Evolutionary conservation across 768 basidiomycete species (phyloP).

Genomic region (Leccinum variicolor): DNA sequence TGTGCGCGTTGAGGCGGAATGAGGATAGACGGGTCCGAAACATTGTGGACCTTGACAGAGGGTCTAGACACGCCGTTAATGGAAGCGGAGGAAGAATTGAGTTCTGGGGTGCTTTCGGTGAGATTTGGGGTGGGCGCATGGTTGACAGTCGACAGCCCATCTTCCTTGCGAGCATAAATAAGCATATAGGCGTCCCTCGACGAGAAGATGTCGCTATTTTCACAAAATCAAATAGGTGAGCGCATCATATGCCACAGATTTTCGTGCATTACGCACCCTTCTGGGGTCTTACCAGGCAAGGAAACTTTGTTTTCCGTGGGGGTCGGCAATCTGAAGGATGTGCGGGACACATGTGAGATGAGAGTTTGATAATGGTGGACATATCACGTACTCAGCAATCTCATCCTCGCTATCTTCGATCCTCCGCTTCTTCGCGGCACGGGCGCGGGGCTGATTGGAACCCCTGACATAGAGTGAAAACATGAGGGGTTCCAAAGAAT

Average conservation of each 20-base stretch:
- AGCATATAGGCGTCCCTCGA: constrained; percentile 96
- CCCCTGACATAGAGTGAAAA: constrained; percentile 15
- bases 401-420: constrained; percentile 63
- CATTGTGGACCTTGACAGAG: constrained; percentile 4
- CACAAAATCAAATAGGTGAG: constrained; percentile 20
- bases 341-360: constrained; percentile 10
- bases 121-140: constrained; percentile 17
- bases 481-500: not conserved
- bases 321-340: constrained; percentile 19
- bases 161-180: constrained; percentile 64
- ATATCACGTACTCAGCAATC: constrained; percentile 27
- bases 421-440: constrained; percentile 45
- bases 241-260: constrained; percentile 45
- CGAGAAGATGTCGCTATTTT: constrained; percentile 45
- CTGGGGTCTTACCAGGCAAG: constrained; percentile 34
- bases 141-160: constrained; percentile 7
- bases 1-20: constrained; percentile 55
- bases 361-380: constrained; percentile 14
- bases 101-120: constrained; percentile 15
- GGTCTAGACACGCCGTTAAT: constrained; percentile 23
- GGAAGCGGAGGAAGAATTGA: constrained; percentile 6
- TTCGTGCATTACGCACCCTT: constrained; percentile 77
- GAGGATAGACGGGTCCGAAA: constrained; percentile 24
- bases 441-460: constrained; percentile 32
- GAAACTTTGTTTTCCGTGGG: constrained; percentile 20